Evolutionary conservation across 345 rosid species (phyloP), one percentile per base, ranked within the genome.

Genomic region (Citrus medica): DNA sequence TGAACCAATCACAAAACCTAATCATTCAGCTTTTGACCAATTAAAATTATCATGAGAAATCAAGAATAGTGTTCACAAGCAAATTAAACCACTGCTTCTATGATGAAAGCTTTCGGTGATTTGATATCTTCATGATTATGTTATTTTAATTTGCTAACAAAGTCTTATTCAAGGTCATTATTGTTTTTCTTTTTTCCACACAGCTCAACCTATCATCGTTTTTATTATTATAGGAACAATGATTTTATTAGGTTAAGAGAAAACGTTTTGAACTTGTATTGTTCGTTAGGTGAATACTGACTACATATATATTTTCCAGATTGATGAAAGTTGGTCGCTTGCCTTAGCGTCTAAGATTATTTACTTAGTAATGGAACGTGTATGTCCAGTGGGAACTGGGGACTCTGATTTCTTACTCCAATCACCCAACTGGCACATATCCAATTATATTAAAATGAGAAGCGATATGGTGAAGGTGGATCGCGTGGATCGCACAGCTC

Each of bases 271-370:
- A 71, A 58, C 32, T 79, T 82, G 79, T 37, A 30, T 65, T 22
- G 79, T 75, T 78, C 38, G 60, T 71, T 80, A 80, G 85, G 82
- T 56, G 73, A 38, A 22, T 7, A 58, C 67, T 80, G 84, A 80
- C 82, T 64, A 28, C 22, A 6, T 6, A 35, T 35, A 72, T 25
- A 14, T 27, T 64, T 19, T 14, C 32, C 7, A 33, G 69, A 76
- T 48, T 62, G 80, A 76, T 59, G 72, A 69, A 75, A 48, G 73
- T 76, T 38, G 79, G 65, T 75, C 42, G 68, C 76, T 76, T 80
- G 76, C 74, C 76, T 62, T 60, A 17, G 13, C 65, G 7, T 67
- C 59, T 6, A 81, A 79, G 79, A 19, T 19, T 30, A 17, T 2
- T 63, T 9, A 46, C 14, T 46, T 13, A 13, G 16, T 13, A 46